Evolutionary conservation across 352 stramenopile genomes (phyloP).

Genomic region (Thraustotheca clavata): DNA sequence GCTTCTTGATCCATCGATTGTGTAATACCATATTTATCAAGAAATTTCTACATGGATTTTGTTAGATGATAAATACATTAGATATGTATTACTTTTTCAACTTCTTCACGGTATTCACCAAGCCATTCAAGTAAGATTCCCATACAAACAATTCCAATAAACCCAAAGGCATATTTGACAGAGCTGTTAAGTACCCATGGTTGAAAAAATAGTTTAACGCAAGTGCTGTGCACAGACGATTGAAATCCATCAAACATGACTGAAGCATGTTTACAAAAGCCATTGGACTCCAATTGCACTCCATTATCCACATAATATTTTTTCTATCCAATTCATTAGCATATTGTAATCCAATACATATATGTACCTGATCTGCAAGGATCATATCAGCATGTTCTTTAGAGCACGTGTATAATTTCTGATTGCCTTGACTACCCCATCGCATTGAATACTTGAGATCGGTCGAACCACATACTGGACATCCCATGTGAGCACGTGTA

Average conservation of each 20-base stretch:
- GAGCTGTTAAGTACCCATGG: slow-evolving; percentile 54
- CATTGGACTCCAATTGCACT: slow-evolving; percentile 22
- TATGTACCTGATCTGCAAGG: slow-evolving; percentile 33
- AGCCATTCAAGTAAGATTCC: slow-evolving; percentile 60
- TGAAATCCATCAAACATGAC: slow-evolving; percentile 84
- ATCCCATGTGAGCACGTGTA: slow-evolving; percentile 49
- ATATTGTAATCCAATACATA: neutral
- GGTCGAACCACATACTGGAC: slow-evolving; percentile 52
- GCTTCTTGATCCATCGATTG: too few species aligned
- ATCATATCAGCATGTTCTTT: slow-evolving; percentile 48
- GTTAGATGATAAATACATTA: neutral
- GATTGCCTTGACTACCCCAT: slow-evolving; percentile 58
- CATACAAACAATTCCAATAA: slow-evolving; percentile 57
- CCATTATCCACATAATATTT: slow-evolving; percentile 33
- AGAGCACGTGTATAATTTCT: slow-evolving; percentile 73
- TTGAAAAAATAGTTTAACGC: slow-evolving; percentile 70
- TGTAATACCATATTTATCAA: slow-evolving; percentile 34
- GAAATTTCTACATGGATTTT: slow-evolving; percentile 29
- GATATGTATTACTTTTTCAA: slow-evolving; percentile 20
- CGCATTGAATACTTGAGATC: slow-evolving; percentile 63
- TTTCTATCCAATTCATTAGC: neutral
- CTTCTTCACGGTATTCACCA: slow-evolving; percentile 40
- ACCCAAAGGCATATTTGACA: slow-evolving; percentile 71
- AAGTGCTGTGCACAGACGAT: slow-evolving; percentile 52
- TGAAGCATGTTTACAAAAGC: slow-evolving; percentile 58